Conservation (phyloP, 108 stramenopile species). For the Nitzschia palea region DNA sequence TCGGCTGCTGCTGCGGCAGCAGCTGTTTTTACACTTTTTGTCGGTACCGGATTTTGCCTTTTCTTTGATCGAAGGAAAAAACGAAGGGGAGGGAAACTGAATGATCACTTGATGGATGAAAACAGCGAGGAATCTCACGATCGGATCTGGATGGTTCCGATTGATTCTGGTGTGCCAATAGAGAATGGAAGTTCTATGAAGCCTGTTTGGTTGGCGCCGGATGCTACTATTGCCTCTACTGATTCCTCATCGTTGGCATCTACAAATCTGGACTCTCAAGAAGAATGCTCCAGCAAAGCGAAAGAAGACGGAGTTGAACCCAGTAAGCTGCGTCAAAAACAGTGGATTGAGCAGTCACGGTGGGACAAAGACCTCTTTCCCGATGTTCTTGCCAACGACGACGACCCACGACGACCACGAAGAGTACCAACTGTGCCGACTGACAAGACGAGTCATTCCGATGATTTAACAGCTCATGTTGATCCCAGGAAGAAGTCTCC, state of each 20-base stretch:
- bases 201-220: slow-evolving; percentile 31
- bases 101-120: slow-evolving; percentile 13
- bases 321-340: too few species aligned
- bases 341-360: too few species aligned
- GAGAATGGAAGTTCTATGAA: slow-evolving; percentile 4
- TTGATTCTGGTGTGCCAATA: slow-evolving; percentile 18
- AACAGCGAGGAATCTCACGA: neutral
- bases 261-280: neutral
- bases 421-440: neutral
- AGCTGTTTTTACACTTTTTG: slow-evolving; percentile 1
- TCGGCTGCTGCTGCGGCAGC: neutral
- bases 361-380: slow-evolving; percentile 5
- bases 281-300: neutral
- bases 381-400: slow-evolving; percentile 7
- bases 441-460: neutral
- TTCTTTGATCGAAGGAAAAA: neutral
- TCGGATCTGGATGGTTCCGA: slow-evolving; percentile 27
- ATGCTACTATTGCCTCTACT: neutral
- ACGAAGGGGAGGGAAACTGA: slow-evolving; percentile 10
- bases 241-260: neutral
- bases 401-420: neutral
- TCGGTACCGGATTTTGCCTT: neutral
- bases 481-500: neutral
- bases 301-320: too few species aligned
- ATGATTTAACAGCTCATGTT: neutral